Percentiles rank a stretch among this genome's conserved stretches.
Evolutionary conservation across 169 alveolate species (phyloP).

Genomic region (Gregarina niphandrodes): DNA sequence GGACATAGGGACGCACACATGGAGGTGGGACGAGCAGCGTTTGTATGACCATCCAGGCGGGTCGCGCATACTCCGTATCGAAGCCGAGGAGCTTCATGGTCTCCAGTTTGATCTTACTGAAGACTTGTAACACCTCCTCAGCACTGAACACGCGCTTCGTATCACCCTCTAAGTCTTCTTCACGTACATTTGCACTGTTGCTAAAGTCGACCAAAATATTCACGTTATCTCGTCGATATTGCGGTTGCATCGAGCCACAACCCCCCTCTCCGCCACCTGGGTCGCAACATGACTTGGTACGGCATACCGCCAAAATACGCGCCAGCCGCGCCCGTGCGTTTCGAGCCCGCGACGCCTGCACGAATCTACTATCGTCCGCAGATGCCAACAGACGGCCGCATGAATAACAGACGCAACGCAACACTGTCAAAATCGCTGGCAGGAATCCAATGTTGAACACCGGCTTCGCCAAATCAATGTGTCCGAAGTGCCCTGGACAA

Average conservation of each 20-base stretch:
- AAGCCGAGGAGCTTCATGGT: slow-evolving; percentile 73
- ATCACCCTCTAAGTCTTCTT: slow-evolving; percentile 32
- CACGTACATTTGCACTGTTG: slow-evolving; percentile 34
- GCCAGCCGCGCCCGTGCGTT: neutral
- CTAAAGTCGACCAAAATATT: slow-evolving; percentile 44
- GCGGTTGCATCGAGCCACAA: slow-evolving; percentile 67
- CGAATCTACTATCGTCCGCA: slow-evolving; percentile 43
- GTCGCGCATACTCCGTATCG: slow-evolving; percentile 65
- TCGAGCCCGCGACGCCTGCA: slow-evolving; percentile 28
- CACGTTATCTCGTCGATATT: slow-evolving; percentile 55
- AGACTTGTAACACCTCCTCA: slow-evolving; percentile 57
- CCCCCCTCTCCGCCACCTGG: slow-evolving; percentile 27
- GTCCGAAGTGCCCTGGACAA: slow-evolving; percentile 98
- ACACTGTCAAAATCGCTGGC: slow-evolving; percentile 58
- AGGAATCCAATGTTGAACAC: slow-evolving; percentile 65
- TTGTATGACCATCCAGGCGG: slow-evolving; percentile 82
- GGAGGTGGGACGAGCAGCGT: slow-evolving; percentile 96
- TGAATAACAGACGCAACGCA: slow-evolving; percentile 80
- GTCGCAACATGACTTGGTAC: neutral
- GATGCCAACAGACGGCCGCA: slow-evolving; percentile 67
- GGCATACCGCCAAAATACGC: neutral
- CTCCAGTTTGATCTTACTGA: slow-evolving; percentile 47
- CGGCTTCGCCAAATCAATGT: slow-evolving; percentile 74
- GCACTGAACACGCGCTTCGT: slow-evolving; percentile 42
- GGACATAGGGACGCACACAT: slow-evolving; percentile 89